These are phyloP conservation scores for Stachybotrys echinatus DNA, from an alignment of 2,329 filamentous ascomycete genomes.

Conservation along the genomic window DNA sequence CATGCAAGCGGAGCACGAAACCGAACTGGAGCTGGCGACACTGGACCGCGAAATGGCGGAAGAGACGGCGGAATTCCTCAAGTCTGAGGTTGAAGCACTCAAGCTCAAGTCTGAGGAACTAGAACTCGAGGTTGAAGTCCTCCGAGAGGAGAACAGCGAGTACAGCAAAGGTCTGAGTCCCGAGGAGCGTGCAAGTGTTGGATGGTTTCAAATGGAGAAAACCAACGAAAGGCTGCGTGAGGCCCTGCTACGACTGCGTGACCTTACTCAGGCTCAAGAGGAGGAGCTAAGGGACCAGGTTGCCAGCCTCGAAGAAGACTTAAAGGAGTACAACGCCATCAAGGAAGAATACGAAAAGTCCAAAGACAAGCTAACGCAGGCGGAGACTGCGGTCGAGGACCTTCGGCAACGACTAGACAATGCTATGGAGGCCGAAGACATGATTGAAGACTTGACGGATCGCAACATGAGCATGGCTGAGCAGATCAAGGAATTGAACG, in stretches of 20 bases:
- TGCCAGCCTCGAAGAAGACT: constrained; percentile 65
- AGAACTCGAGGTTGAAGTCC: constrained; percentile 79
- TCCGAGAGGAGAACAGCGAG: constrained; percentile 82
- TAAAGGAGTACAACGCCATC: constrained; percentile 60
- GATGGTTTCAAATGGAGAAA: constrained; percentile 87
- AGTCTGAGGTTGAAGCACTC: constrained; percentile 72
- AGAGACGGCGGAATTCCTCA: constrained; percentile 78
- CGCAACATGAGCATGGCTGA: constrained; percentile 81
- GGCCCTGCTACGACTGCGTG: constrained; percentile 76
- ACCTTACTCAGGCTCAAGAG: constrained; percentile 83
- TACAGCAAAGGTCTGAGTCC: constrained; percentile 78
- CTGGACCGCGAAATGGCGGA: constrained; percentile 96
- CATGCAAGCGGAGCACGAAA: constrained; percentile 78
- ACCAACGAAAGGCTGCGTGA: constrained; percentile 85
- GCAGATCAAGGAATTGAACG: constrained; percentile 75
- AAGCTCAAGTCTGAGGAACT: constrained; percentile 77
- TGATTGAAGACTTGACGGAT: constrained; percentile 88
- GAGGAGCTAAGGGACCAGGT: constrained; percentile 72
- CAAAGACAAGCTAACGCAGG: constrained; percentile 67
- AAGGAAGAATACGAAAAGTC: constrained; percentile 66
- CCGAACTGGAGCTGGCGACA: constrained; percentile 77
- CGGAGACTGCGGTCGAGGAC: constrained; percentile 74
- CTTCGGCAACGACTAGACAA: constrained; percentile 88
- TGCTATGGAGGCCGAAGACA: constrained; percentile 81
- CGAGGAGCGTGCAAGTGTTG: constrained; percentile 79